Evolutionary conservation across 257 asterid species (phyloP).

Genomic region (Osmanthus fragrans): DNA sequence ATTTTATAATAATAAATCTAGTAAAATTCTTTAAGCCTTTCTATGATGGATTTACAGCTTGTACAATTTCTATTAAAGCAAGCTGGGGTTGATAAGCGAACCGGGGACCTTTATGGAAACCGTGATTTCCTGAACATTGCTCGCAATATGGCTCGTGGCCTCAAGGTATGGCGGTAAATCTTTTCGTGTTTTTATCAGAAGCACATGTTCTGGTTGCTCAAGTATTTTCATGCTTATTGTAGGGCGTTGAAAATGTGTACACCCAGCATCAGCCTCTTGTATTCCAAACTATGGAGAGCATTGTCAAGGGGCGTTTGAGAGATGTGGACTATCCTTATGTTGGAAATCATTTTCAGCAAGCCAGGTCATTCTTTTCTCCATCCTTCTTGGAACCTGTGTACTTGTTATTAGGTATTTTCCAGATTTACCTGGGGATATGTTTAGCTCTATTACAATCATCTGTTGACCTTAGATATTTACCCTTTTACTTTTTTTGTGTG

Average conservation of each 20-base stretch:
- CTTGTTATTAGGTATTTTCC: background rate
- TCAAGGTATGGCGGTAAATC: constrained; percentile 53
- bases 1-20: background rate
- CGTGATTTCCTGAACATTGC: constrained; percentile 86
- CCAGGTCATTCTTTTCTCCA: constrained; percentile 52
- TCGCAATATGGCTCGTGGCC: constrained; percentile 97
- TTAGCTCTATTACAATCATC: background rate
- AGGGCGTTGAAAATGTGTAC: constrained; percentile 98
- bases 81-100: constrained; percentile 92
- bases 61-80: constrained; percentile 94
- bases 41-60: constrained; percentile 58
- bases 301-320: constrained; percentile 85
- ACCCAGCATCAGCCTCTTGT: constrained; percentile 98
- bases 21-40: constrained; percentile 17
- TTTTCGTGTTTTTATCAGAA: constrained; percentile 16
- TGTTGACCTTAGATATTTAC: background rate
- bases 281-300: constrained; percentile 92
- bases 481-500: background rate
- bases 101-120: constrained; percentile 97
- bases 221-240: constrained; percentile 24
- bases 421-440: constrained; percentile 1
- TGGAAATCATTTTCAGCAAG: constrained; percentile 93
- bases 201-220: constrained; percentile 15
- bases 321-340: constrained; percentile 95
- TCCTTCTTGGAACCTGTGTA: background rate